Evolutionary conservation across 1,139 yeast genomes (phyloP), one percentile per base, ranked within the genome.

Genomic region (Martiniozyma asiatica): DNA sequence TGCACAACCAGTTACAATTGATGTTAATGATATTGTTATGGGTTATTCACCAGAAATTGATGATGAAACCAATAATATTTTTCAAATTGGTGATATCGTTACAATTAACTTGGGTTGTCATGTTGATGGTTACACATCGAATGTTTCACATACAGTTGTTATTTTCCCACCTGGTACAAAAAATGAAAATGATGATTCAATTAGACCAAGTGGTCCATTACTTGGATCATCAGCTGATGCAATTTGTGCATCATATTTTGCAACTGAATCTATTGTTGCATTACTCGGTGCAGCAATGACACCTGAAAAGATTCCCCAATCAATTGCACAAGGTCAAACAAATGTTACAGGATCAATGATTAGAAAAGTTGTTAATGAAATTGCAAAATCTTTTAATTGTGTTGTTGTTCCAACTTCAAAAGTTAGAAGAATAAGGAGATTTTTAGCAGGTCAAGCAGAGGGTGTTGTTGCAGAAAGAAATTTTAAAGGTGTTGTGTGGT

Each of bases 361-460:
- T 37, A 73, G 94, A 55, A 54, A 61, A 21, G 58, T 85, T 30
- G 96, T 85, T 16, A 93, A 89, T 50, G 65, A 73, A 14, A 66
- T 89, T 48, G 97, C 95, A 15, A 67, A 67, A 38, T 64, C 79
- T 2, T 89, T 75, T 60, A 73, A 78, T 53, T 84, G 94, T 62
- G 65, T 65, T 33, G 84, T 89, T 37, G 81, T 80, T 24, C 97
- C 97, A 25, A 94, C 95, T 1, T 80, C 95, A 24, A 77, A 84
- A 52, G 80, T 89, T 25, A 76, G 98, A 59, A 70, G 95, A 54
- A 67, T 87, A 37, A 73, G 95, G 62, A 72, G 97, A 51, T 89
- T 87, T 50, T 70, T 89, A 50, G 94, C 94, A 20, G 98, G 98
- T 32, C 98, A 89, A 62, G 78, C 87, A 37, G 94, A 82, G 47